Conservation (phyloP, 2,329 filamentous ascomycete species). For the Claviceps sp. region DNA sequence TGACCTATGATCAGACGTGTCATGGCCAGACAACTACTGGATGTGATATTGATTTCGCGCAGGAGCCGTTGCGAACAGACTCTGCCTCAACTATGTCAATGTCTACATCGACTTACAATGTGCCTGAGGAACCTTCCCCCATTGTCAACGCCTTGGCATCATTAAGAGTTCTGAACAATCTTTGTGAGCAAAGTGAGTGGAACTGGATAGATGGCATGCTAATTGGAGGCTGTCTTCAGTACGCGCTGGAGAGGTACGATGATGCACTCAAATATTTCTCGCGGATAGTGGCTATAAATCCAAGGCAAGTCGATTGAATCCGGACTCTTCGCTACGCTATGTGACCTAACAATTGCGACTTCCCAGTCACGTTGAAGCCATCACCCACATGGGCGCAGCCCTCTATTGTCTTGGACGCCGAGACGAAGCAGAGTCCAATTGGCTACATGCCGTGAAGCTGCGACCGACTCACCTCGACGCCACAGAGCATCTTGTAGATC, state of each 20-base stretch:
- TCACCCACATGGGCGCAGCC: slow-evolving; percentile 85
- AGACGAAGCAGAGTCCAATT: slow-evolving; percentile 73
- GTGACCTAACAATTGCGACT: slow-evolving; percentile 9
- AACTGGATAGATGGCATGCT: slow-evolving; percentile 90
- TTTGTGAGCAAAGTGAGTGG: slow-evolving; percentile 73
- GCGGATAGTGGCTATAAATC: slow-evolving; percentile 43
- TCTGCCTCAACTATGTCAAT: slow-evolving; percentile 3
- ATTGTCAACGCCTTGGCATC: slow-evolving; percentile 47
- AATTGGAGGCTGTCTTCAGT: slow-evolving; percentile 79
- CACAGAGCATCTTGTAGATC: slow-evolving; percentile 81
- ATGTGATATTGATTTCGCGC: not conserved
- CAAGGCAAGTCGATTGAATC: slow-evolving; percentile 31
- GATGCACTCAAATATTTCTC: slow-evolving; percentile 65
- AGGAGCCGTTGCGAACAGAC: not conserved
- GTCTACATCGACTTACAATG: slow-evolving; percentile 1
- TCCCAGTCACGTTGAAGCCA: slow-evolving; percentile 71
- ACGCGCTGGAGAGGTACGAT: slow-evolving; percentile 74
- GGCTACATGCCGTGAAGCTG: slow-evolving; percentile 70
- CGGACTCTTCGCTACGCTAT: slow-evolving; percentile 15
- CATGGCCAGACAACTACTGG: not conserved
- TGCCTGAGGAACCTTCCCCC: slow-evolving; percentile 20
- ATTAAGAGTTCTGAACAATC: slow-evolving; percentile 54
- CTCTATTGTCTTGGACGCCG: slow-evolving; percentile 71
- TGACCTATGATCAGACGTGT: not conserved
- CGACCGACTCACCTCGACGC: slow-evolving; percentile 87